These are phyloP conservation scores for Pythium utonaiense DNA, from an alignment of 352 stramenopile species.

Conservation along the genomic window DNA sequence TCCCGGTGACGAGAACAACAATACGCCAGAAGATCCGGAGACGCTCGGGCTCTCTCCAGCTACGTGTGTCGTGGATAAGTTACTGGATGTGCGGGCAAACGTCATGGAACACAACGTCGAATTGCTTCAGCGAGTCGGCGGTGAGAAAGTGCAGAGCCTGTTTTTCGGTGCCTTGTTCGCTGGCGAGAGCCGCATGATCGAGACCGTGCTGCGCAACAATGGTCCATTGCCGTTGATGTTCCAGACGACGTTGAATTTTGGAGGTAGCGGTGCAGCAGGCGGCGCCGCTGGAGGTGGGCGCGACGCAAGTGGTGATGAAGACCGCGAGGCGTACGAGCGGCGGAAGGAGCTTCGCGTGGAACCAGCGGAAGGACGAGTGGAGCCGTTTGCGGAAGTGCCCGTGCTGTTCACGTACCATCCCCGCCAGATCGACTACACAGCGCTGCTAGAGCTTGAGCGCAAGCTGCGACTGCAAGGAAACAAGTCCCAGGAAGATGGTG, in stretches of 20 bases:
- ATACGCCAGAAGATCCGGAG: conserved; percentile 8
- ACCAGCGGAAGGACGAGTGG: conserved; percentile 52
- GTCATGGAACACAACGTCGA: conserved; percentile 88
- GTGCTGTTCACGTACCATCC: conserved; percentile 57
- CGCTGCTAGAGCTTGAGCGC: conserved; percentile 26
- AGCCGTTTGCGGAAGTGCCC: conserved; percentile 45
- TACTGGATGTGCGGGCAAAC: conserved; percentile 76
- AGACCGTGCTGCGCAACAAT: conserved; percentile 77
- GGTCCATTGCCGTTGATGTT: conserved; percentile 64
- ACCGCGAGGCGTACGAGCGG: conserved; percentile 61
- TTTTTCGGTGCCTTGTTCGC: conserved; percentile 75
- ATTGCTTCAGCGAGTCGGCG: conserved; percentile 49
- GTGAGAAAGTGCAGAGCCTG: conserved; percentile 43
- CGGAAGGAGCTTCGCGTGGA: conserved; percentile 64
- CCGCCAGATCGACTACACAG: conserved; percentile 29
- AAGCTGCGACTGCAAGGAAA: conserved; percentile 7
- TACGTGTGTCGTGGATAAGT: conserved; percentile 38
- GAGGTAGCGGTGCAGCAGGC: background rate
- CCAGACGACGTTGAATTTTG: conserved; percentile 52
- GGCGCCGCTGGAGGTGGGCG: conserved; percentile 2
- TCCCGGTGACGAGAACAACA: background rate
- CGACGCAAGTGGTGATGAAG: conserved; percentile 32
- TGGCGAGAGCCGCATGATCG: conserved; percentile 48
- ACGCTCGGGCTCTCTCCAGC: conserved; percentile 5
- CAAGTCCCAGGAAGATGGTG: conserved; percentile 4